These are phyloP conservation scores for Lophiotrema nucula DNA, from an alignment of 495 filamentous ascomycete species.

Conservation along the genomic window DNA sequence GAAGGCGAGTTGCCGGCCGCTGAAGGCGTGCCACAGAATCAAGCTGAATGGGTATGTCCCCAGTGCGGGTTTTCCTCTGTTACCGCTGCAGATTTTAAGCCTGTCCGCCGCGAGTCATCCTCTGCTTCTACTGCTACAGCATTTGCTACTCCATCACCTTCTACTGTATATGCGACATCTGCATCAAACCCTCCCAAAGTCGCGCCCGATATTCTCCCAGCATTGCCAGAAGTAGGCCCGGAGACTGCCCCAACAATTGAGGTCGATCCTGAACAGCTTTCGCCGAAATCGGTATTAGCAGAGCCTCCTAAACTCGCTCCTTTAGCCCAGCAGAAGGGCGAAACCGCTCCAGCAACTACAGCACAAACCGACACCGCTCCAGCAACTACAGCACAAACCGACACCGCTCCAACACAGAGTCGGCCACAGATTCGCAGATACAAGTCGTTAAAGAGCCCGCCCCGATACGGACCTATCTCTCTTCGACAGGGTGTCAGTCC, in stretches of 20 bases:
- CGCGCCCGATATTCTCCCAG: no score
- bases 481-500: constrained; percentile 17
- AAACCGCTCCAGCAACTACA: no score
- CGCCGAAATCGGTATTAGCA: neutral
- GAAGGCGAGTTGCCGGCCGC: constrained; percentile 66
- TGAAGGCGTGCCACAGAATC: constrained; percentile 77
- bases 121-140: constrained; percentile 20
- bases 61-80: constrained; percentile 45
- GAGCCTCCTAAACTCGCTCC: neutral
- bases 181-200: constrained; percentile 4
- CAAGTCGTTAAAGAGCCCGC: neutral
- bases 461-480: neutral
- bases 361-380: no score
- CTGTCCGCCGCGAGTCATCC: constrained; percentile 12
- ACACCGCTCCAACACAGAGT: no score
- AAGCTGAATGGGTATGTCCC: constrained; percentile 86
- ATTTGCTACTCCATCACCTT: constrained; percentile 13
- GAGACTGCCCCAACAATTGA: no score
- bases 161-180: neutral
- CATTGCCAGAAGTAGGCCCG: no score
- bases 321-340: neutral
- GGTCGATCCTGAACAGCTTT: neutral
- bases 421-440: no score
- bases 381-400: no score
- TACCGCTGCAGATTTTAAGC: constrained; percentile 28